Conservation (phyloP, 805 yeast species). For the Kluyveromyces starmeri region DNA sequence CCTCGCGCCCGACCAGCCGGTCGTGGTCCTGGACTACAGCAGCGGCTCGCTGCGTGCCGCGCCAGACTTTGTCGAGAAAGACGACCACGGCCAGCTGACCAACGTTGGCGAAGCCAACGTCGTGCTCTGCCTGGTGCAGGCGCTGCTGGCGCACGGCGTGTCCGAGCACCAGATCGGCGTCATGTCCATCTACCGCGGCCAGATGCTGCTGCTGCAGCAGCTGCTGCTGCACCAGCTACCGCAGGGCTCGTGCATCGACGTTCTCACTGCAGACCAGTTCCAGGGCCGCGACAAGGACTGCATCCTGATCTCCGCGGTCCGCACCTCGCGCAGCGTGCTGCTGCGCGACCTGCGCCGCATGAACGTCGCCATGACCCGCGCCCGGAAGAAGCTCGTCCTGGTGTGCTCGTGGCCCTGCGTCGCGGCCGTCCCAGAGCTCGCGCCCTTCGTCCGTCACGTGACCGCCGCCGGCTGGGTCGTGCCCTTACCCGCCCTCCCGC, state of each 20-base stretch:
- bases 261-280: conserved; percentile 88
- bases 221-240: conserved; percentile 17
- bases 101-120: conserved; percentile 67
- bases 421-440: conserved; percentile 15
- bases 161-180: conserved; percentile 59
- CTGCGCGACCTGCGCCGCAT: conserved; percentile 84
- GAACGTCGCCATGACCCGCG: conserved; percentile 91
- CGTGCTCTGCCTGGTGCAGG: conserved; percentile 51
- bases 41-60: neutral
- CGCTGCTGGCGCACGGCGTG: conserved; percentile 53
- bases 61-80: conserved; percentile 34
- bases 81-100: conserved; percentile 56
- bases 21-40: conserved; percentile 78
- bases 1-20: conserved; percentile 48
- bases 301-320: conserved; percentile 78
- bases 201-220: conserved; percentile 42
- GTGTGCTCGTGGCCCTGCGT: conserved; percentile 66
- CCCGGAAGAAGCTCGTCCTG: conserved; percentile 72
- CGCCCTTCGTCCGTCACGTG: conserved; percentile 34
- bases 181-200: conserved; percentile 84
- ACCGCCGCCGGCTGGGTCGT: neutral
- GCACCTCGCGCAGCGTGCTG: conserved; percentile 73
- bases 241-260: conserved; percentile 45
- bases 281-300: conserved; percentile 96
- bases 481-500: too few relatives aligned